phyloP scores from a whole-genome alignment of 2,329 filamentous ascomycete genomes.

The Cladosporium sp. region DNA sequence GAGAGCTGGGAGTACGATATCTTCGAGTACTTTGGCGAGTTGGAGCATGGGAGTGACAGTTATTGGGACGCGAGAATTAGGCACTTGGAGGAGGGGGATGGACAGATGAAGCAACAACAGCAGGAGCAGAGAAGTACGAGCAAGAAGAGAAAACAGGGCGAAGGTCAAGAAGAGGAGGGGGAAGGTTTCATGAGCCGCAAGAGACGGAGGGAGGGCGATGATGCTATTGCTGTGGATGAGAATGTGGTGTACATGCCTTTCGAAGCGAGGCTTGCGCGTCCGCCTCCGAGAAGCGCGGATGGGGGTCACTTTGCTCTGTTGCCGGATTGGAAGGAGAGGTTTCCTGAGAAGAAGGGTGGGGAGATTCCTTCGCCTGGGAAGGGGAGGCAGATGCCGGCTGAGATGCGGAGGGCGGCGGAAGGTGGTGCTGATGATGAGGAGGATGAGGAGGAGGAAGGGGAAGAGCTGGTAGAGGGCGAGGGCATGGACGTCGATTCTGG shows the following conservation, averaged over 20 bases:
- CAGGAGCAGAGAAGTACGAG: conserved; percentile 20
- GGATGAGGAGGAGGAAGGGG: conserved; percentile 6
- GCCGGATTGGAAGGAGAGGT: conserved; percentile 42
- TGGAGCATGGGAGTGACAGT: conserved; percentile 45
- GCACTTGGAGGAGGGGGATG: conserved; percentile 12
- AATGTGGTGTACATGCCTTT: conserved; percentile 25
- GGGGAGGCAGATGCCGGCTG: conserved; percentile 25
- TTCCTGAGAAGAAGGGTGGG: conserved; percentile 24
- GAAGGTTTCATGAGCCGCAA: conserved; percentile 11
- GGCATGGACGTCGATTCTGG: conserved; percentile 11
- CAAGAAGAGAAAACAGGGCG: conserved; percentile 30
- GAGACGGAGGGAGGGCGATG: conserved; percentile 16
- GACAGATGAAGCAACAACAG: conserved; percentile 12
- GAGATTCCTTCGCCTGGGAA: neutral
- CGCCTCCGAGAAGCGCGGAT: conserved; percentile 21
- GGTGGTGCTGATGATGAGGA: conserved; percentile 16
- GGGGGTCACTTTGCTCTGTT: conserved; percentile 37
- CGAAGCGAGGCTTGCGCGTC: conserved; percentile 15
- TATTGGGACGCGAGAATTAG: conserved; percentile 37
- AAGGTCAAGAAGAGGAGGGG: conserved; percentile 21
- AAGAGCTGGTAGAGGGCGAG: conserved; percentile 9
- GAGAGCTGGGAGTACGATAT: conserved; percentile 42
- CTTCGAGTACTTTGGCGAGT: conserved; percentile 46
- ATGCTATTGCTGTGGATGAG: conserved; percentile 16
- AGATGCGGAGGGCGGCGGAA: conserved; percentile 28